Conservation (phyloP, 2,329 filamentous ascomycete species). For the Peltaster fructicola region DNA sequence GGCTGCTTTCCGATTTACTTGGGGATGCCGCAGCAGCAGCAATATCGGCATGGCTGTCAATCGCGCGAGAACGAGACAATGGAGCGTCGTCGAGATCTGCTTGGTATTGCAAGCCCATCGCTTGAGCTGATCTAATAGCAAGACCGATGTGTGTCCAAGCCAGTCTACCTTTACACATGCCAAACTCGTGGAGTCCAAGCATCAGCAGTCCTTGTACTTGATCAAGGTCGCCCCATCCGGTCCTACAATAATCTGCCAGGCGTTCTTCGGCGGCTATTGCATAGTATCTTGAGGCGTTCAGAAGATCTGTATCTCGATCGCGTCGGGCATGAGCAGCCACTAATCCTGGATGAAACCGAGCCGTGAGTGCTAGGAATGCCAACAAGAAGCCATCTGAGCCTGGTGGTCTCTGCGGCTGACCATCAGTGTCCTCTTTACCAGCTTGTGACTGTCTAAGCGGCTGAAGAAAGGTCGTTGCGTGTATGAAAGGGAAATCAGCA, state of each 20-base stretch:
- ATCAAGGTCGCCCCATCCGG: slow-evolving; percentile 23
- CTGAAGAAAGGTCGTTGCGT: slow-evolving; percentile 43
- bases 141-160: slow-evolving; percentile 50
- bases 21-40: slow-evolving; percentile 14
- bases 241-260: slow-evolving; percentile 29
- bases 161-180: slow-evolving; percentile 40
- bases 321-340: slow-evolving; percentile 34
- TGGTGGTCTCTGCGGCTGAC: slow-evolving; percentile 23
- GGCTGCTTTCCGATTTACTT: slow-evolving; percentile 8
- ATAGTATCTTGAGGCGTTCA: slow-evolving; percentile 46
- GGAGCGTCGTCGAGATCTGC: slow-evolving; percentile 25
- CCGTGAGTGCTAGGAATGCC: slow-evolving; percentile 50
- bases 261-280: slow-evolving; percentile 38
- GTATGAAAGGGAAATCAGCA: slow-evolving; percentile 54
- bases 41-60: slow-evolving; percentile 22
- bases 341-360: slow-evolving; percentile 47
- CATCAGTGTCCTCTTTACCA: slow-evolving; percentile 11
- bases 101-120: slow-evolving; percentile 42
- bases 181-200: slow-evolving; percentile 57
- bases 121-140: slow-evolving; percentile 42
- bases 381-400: slow-evolving; percentile 41
- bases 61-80: slow-evolving; percentile 18
- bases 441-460: slow-evolving; percentile 22
- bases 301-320: slow-evolving; percentile 30
- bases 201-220: slow-evolving; percentile 47